These are phyloP conservation scores for Cladorrhinum samala DNA, from an alignment of 495 filamentous ascomycete species.

Conservation along the genomic window DNA sequence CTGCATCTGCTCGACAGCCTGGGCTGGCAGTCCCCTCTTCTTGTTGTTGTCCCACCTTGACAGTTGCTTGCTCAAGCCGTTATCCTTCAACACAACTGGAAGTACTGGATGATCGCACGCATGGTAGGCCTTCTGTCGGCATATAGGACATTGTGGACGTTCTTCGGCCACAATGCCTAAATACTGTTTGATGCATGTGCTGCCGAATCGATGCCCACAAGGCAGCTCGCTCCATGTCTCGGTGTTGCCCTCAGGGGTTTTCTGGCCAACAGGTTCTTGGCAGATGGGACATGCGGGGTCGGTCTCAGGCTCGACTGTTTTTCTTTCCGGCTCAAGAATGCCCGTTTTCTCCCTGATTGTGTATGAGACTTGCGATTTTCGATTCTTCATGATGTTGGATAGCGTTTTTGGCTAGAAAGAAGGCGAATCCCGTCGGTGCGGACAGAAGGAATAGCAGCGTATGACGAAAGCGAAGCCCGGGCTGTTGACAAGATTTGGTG, in stretches of 20 bases:
- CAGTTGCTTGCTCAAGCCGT: neutral
- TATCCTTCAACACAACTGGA: constrained; percentile 11
- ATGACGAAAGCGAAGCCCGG: neutral
- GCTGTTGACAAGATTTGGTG: no score
- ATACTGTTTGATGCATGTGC: constrained; percentile 42
- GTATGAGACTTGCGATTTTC: constrained; percentile 5
- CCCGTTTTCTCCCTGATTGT: constrained; percentile 5
- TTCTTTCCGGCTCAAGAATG: constrained; percentile 10
- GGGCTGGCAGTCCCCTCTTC: neutral
- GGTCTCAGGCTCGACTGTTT: constrained; percentile 10
- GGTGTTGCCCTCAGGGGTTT: constrained; percentile 30
- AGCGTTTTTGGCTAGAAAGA: neutral
- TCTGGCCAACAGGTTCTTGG: constrained; percentile 33
- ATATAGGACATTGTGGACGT: constrained; percentile 35
- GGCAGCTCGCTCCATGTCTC: constrained; percentile 40
- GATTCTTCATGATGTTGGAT: constrained; percentile 3
- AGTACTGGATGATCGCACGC: constrained; percentile 36
- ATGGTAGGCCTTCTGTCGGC: constrained; percentile 33
- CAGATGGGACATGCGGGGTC: constrained; percentile 39
- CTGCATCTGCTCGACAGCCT: neutral
- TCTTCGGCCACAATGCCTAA: constrained; percentile 32
- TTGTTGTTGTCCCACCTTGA: neutral
- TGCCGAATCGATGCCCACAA: constrained; percentile 42
- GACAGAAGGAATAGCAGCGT: neutral
- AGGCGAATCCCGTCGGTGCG: neutral